phyloP scores from a whole-genome alignment of 148 eudicot genomes.

The Pouteria glomerata region DNA sequence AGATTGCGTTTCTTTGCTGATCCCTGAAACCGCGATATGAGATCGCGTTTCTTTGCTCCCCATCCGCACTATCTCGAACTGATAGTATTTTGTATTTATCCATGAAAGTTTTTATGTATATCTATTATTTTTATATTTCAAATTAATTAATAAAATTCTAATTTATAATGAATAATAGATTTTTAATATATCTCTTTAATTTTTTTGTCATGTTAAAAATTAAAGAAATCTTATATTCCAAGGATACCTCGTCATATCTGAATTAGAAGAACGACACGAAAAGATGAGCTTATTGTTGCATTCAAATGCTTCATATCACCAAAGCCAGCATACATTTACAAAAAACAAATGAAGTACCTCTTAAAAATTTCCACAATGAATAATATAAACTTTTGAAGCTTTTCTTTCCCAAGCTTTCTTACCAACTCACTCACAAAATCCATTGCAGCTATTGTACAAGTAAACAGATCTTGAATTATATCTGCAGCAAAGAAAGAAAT shows the following conservation, averaged over 20 bases:
- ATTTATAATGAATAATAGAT: too few relatives aligned
- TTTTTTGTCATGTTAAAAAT: too few relatives aligned
- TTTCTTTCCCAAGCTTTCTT: slow-evolving; percentile 94
- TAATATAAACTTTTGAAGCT: slow-evolving; percentile 84
- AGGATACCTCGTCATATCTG: slow-evolving; percentile 73
- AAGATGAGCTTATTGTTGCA: not conserved
- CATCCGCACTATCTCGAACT: too few relatives aligned
- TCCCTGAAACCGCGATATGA: too few relatives aligned
- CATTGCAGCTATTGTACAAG: slow-evolving; percentile 98
- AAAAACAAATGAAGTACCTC: slow-evolving; percentile 42
- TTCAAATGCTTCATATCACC: not conserved
- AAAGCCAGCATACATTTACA: not conserved
- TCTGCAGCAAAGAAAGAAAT: too few relatives aligned
- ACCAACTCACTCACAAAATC: slow-evolving; percentile 98
- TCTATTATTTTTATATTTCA: too few relatives aligned
- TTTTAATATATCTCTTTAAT: too few relatives aligned
- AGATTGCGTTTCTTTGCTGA: too few relatives aligned
- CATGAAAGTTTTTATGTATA: too few relatives aligned
- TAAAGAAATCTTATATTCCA: slow-evolving; percentile 71
- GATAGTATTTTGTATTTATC: too few relatives aligned
- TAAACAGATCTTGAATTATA: slow-evolving; percentile 67
- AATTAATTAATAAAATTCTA: too few relatives aligned
- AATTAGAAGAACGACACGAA: not conserved
- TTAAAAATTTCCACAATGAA: slow-evolving; percentile 89
- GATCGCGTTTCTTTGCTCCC: too few relatives aligned